Percentiles rank a stretch among this genome's conserved stretches.
phyloP scores from a whole-genome alignment of 1,284 basidiomycete species.

The Schizopora paradoxa region DNA sequence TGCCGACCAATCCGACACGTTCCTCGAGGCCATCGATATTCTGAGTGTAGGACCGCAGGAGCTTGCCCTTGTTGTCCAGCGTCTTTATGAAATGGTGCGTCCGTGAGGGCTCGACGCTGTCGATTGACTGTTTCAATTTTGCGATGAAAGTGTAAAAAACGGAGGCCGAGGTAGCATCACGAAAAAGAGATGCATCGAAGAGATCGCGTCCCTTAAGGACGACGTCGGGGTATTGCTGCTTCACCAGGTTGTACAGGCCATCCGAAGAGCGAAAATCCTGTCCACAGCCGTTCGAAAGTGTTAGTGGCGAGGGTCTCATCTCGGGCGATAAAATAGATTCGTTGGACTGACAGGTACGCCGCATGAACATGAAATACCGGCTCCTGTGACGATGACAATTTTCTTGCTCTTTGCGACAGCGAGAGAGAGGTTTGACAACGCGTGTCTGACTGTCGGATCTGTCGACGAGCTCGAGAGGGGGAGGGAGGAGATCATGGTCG shows the following conservation, averaged over 20 bases:
- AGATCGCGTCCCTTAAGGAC: constrained; percentile 86
- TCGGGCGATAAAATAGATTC: too few species aligned
- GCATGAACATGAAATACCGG: constrained; percentile 89
- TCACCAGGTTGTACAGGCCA: constrained; percentile 85
- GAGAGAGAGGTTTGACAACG: constrained; percentile 64
- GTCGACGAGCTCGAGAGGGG: constrained; percentile 40
- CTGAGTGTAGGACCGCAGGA: constrained; percentile 89
- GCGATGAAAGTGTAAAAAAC: constrained; percentile 95
- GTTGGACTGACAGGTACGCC: constrained; percentile 86
- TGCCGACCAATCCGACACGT: constrained; percentile 67
- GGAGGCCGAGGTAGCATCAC: constrained; percentile 78
- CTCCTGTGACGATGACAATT: constrained; percentile 84
- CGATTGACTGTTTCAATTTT: constrained; percentile 79
- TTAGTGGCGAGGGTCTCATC: not conserved
- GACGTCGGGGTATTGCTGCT: constrained; percentile 75
- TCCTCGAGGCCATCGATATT: constrained; percentile 94
- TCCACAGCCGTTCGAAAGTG: not conserved
- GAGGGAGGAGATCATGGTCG: constrained; percentile 51
- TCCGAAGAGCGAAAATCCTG: constrained; percentile 89
- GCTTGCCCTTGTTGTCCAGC: constrained; percentile 77
- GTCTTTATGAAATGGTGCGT: constrained; percentile 88
- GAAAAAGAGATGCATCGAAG: constrained; percentile 85
- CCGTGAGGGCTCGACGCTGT: constrained; percentile 72
- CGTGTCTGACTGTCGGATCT: constrained; percentile 48
- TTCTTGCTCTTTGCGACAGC: constrained; percentile 78